Evolutionary conservation across 1,284 basidiomycete genomes (phyloP), one percentile per base, ranked within the genome.

Genomic region (Pseudozyma flocculosa): DNA sequence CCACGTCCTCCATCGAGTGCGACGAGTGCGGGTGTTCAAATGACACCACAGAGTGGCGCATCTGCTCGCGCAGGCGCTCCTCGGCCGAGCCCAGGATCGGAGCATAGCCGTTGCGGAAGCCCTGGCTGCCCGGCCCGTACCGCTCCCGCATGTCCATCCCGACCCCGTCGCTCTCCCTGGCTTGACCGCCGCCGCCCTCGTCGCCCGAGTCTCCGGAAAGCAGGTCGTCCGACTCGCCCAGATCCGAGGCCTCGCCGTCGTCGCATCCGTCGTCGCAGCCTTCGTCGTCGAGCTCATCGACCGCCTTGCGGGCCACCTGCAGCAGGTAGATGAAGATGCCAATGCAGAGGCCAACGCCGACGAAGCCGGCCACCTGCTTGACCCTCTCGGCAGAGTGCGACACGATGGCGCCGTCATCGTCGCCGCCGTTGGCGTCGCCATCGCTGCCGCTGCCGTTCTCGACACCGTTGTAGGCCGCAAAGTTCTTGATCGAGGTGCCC

Each of bases 401-500:
- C 11, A 53, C 60, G 22, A 57, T 41, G 19, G 61, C 54, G 22
- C 62, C 52, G 40, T 45, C 67, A 29, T 76, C 62, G 54, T 75
- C 76, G 29, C 19, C 23, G 4, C 29, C 34, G 3, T n/a, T 41
- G 19, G 61, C 54, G 22, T 63, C 52, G 40, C 45, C 67, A 29
- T 76, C 62, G 54, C 75, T 76, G 29, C 19, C 23, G 4, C 29
- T 26, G 3, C 30, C 47, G 22, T 42, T 40, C 2, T 30, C 48
- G 11, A 54, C 56, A 11, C 67, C 66, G 71, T 87, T 84, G 78
- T 85, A 86, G 54, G 85, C 84, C 54, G 85, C 84, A 80, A 92
- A 92, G 37, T 86, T 89, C 72, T 88, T 86, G 72, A 92, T 89
- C 21, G 86, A 87, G 21, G 86, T 85, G 40, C 89, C 89, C 59